Conservation (phyloP, 2,329 filamentous ascomycete genomes). For the Septoria linicola region DNA sequence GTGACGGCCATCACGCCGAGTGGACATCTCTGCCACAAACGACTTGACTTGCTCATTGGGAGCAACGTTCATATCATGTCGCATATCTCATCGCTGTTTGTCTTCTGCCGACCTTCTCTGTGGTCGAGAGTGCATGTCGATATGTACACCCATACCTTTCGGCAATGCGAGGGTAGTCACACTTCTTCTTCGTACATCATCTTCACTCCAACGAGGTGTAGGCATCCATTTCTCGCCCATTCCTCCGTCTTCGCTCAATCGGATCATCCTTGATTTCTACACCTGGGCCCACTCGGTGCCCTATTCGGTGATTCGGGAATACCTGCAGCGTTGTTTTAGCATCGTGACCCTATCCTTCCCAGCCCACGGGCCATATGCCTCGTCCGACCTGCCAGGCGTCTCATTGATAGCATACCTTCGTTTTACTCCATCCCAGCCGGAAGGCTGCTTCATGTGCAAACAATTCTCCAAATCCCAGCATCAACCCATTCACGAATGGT, state of each 20-base stretch:
- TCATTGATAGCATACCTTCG: constrained; percentile 66
- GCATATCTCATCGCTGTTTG: too few relatives aligned
- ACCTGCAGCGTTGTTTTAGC: constrained; percentile 44
- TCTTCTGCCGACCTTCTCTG: too few relatives aligned
- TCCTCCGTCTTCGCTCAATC: constrained; percentile 53
- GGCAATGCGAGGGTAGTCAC: too few relatives aligned
- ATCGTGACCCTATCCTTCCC: background rate
- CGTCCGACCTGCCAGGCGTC: too few relatives aligned
- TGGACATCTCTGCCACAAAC: too few relatives aligned
- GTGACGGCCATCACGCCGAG: too few relatives aligned
- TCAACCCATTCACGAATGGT: constrained; percentile 95
- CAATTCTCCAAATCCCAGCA: constrained; percentile 95
- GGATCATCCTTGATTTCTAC: constrained; percentile 74
- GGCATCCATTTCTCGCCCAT: constrained; percentile 59
- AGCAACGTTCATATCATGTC: too few relatives aligned
- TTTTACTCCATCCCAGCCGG: constrained; percentile 86
- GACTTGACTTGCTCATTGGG: too few relatives aligned
- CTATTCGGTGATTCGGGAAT: constrained; percentile 60
- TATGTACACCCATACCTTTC: too few relatives aligned
- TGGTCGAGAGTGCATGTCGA: too few relatives aligned
- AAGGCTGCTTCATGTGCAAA: constrained; percentile 96
- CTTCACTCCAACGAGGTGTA: constrained; percentile 66
- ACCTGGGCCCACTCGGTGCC: constrained; percentile 71
- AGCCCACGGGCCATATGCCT: background rate
- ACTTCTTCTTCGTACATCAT: background rate